Evolutionary conservation across 345 rosid genomes (phyloP), one percentile per base, ranked within the genome.

Genomic region (Eucalyptus pauciflora): DNA sequence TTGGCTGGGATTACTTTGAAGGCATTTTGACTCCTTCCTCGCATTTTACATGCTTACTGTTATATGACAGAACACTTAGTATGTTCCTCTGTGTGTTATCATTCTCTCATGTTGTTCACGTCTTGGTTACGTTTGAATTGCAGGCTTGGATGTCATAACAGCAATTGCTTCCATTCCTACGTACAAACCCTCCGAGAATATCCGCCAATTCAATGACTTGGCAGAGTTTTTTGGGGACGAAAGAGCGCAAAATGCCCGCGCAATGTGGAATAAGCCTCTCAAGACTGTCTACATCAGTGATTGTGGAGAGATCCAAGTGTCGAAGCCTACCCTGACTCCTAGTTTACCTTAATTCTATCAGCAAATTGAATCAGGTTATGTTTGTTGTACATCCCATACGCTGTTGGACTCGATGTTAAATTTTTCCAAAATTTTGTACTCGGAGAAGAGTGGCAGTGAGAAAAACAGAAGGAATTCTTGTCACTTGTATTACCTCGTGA

Each of bases 91-190:
- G 50, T 87, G 62, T 14, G 25, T 76, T 41, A 76, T 76, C 83
- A 6, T 76, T 76, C 29, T 76, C 83, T 76, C 29, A 41, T 37
- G 83, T 18, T 41, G 83, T 76, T 76, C 83, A 76, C 8, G 0
- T 76, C 83, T 76, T 10, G 12, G 46, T 87, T 31, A 60, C 29
- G 6, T 15, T 89, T 49, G 5, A 10, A 54, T 91, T 88, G 41
- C 94, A 97, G 99, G 98, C 14, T 89, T 97, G 93, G 99, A 96
- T 90, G 97, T 96, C 20, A 97, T 97, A 86, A 92, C 96, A 41
- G 91, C 97, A 43, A 95, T 97, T 51, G 94, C 97, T 87, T 90
- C 98, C 20, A 93, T 96, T 80, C 99, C 97, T 1, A 97, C 97
- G 1, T 96, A 94, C 94, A 94, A 94, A 88, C 99, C 97, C 5